These are phyloP conservation scores for Colletotrichum magnum DNA, from an alignment of 2,329 filamentous ascomycete species.

Conservation along the genomic window DNA sequence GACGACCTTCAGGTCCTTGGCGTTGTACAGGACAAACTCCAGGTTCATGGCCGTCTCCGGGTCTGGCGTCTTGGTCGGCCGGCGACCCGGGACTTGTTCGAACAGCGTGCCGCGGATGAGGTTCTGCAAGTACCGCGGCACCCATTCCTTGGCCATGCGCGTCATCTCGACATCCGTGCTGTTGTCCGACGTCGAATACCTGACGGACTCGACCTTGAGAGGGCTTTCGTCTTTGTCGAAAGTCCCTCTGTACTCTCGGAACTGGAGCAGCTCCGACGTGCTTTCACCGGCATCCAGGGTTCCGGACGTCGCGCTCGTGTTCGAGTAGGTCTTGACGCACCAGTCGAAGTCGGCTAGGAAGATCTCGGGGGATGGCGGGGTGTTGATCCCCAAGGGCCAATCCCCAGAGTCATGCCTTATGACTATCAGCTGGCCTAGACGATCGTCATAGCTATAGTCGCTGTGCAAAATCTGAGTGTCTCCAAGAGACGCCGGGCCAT, in stretches of 20 bases:
- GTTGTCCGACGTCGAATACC: background rate
- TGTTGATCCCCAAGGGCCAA: background rate
- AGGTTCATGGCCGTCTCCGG: slow-evolving; percentile 3
- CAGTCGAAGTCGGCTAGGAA: slow-evolving; percentile 14
- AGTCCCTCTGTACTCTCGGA: background rate
- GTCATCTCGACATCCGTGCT: background rate
- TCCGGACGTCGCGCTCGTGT: slow-evolving; percentile 1
- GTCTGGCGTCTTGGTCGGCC: background rate
- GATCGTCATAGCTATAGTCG: background rate
- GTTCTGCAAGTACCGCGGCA: background rate
- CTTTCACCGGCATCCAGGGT: background rate
- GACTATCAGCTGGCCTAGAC: slow-evolving; percentile 3
- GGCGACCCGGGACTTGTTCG: background rate
- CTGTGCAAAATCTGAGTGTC: background rate
- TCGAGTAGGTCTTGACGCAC: background rate
- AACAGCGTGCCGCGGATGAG: background rate
- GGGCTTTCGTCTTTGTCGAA: background rate
- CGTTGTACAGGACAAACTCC: slow-evolving; percentile 23
- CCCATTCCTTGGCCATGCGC: background rate
- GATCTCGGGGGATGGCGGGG: slow-evolving; percentile 4
- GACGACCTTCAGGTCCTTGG: slow-evolving; percentile 26
- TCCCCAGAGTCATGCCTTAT: background rate
- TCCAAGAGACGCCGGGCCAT: slow-evolving; percentile 10
- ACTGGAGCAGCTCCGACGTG: background rate
- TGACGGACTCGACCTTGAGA: background rate